These are phyloP conservation scores for Candida chilensis DNA, from an alignment of 805 yeast species.

Conservation along the genomic window DNA sequence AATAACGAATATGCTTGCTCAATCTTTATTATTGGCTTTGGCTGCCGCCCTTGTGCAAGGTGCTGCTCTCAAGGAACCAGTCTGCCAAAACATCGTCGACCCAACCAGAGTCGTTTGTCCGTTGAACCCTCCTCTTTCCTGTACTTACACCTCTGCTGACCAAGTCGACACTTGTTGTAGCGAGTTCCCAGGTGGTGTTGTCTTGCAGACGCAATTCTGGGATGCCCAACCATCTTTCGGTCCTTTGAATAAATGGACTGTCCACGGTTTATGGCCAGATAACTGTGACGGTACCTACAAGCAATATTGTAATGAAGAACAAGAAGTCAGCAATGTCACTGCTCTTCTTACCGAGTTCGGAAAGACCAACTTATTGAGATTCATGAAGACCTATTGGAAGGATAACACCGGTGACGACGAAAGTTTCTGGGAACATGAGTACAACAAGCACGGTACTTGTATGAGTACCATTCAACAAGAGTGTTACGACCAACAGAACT, in stretches of 20 bases:
- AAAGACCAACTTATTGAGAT: conserved; percentile 42
- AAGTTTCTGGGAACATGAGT: conserved; percentile 82
- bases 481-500: conserved; percentile 44
- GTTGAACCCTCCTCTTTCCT: no score
- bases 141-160: no score
- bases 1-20: no score
- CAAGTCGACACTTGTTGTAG: conserved; percentile 89
- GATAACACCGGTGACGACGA: conserved; percentile 62
- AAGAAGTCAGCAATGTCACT: conserved; percentile 44
- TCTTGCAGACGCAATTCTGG: conserved; percentile 89
- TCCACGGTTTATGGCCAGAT: conserved; percentile 89
- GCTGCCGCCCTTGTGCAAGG: no score
- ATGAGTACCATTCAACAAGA: conserved; percentile 67
- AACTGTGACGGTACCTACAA: conserved; percentile 75
- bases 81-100: no score
- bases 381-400: conserved; percentile 64
- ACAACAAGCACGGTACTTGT: conserved; percentile 92
- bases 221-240: conserved; percentile 73
- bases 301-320: conserved; percentile 63
- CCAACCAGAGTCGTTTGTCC: no score
- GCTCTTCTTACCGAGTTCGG: conserved; percentile 32
- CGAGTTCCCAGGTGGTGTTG: conserved; percentile 78
- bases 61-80: no score
- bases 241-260: conserved; percentile 61
- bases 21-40: no score